Conservation (phyloP, 345 rosid genomes). For the Carallia brachiata region DNA sequence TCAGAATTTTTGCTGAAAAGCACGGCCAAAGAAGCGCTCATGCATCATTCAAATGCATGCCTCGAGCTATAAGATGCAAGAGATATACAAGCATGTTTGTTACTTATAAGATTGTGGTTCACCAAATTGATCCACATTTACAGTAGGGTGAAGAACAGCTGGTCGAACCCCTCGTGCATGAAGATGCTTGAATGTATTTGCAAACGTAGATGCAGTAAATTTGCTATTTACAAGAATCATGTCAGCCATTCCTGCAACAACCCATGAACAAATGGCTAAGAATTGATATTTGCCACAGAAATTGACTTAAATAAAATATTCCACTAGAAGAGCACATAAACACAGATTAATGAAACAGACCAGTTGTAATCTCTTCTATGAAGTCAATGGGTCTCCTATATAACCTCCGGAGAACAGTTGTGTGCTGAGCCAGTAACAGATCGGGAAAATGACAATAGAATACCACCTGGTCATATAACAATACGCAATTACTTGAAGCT, state of each 20-base stretch:
- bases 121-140: slow-evolving; percentile 72
- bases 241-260: slow-evolving; percentile 77
- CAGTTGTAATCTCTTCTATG: slow-evolving; percentile 81
- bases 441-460: slow-evolving; percentile 98
- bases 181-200: slow-evolving; percentile 73
- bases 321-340: not conserved
- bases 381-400: slow-evolving; percentile 85
- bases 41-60: slow-evolving; percentile 5
- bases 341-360: slow-evolving; percentile 29
- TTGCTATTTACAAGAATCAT: slow-evolving; percentile 82
- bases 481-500: not conserved
- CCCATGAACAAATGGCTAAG: slow-evolving; percentile 7
- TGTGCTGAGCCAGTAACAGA: slow-evolving; percentile 76
- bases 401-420: slow-evolving; percentile 62
- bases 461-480: slow-evolving; percentile 45
- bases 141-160: slow-evolving; percentile 86
- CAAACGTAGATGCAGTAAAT: slow-evolving; percentile 84
- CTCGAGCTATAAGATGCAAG: slow-evolving; percentile 24
- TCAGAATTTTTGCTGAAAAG: not conserved
- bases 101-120: slow-evolving; percentile 59
- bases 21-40: not conserved
- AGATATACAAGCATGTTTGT: slow-evolving; percentile 34
- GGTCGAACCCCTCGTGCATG: slow-evolving; percentile 66
- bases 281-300: not conserved
- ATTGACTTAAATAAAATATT: not conserved